Conservation (phyloP, 768 basidiomycete species). For the Tylopilus felleus region DNA sequence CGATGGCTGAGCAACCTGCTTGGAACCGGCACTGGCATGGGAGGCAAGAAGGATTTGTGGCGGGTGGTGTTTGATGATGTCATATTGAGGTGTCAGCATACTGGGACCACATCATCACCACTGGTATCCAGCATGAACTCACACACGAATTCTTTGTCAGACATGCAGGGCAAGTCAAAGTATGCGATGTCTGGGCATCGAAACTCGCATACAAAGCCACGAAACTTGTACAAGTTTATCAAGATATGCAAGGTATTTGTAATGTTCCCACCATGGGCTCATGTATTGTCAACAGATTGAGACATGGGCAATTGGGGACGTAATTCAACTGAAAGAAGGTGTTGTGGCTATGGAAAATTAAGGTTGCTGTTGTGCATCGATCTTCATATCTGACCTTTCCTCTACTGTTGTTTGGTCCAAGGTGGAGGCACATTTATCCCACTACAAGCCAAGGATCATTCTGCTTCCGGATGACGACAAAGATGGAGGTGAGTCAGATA, state of each 20-base stretch:
- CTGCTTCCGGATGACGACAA: slow-evolving; percentile 66
- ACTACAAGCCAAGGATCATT: slow-evolving; percentile 63
- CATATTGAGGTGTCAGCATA: slow-evolving; percentile 84
- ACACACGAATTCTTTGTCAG: slow-evolving; percentile 76
- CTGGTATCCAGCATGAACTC: slow-evolving; percentile 65
- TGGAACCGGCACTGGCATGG: slow-evolving; percentile 46
- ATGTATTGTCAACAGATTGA: slow-evolving; percentile 57
- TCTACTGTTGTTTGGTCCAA: slow-evolving; percentile 69
- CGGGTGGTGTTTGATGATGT: slow-evolving; percentile 96
- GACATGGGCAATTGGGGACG: slow-evolving; percentile 81
- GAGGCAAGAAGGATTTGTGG: slow-evolving; percentile 88
- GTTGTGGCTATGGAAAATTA: slow-evolving; percentile 91
- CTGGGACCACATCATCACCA: slow-evolving; percentile 83
- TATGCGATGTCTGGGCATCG: slow-evolving; percentile 79
- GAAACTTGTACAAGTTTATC: slow-evolving; percentile 92
- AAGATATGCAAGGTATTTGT: slow-evolving; percentile 50
- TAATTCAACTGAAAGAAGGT: slow-evolving; percentile 71
- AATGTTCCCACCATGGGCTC: not conserved
- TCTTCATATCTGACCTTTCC: slow-evolving; percentile 6
- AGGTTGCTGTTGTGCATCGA: slow-evolving; percentile 29
- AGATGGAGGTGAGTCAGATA: slow-evolving; percentile 69
- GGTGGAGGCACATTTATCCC: slow-evolving; percentile 51
- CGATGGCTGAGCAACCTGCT: slow-evolving; percentile 87
- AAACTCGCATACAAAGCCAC: slow-evolving; percentile 72
- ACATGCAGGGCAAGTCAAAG: slow-evolving; percentile 78